Conservation (phyloP, 306 rosid genomes). For the Quillaja saponaria region DNA sequence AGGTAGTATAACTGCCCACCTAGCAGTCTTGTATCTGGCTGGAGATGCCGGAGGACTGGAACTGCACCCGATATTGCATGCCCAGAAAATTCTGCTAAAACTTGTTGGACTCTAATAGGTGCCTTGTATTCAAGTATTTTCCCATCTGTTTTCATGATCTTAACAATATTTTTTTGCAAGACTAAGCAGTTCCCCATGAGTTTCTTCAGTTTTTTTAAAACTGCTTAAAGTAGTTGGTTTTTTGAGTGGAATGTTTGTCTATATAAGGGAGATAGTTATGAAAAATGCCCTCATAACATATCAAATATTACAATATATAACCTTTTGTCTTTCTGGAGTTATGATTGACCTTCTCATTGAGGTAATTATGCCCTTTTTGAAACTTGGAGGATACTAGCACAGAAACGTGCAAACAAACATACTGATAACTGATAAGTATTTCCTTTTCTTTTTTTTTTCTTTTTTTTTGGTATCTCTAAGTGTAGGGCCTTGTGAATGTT, state of each 20-base stretch:
- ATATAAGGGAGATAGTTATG: constrained; percentile 41
- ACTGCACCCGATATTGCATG: constrained; percentile 63
- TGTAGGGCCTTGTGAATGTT: too few species aligned
- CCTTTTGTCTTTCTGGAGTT: constrained; percentile 29
- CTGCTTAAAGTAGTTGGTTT: constrained; percentile 6
- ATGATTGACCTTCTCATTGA: constrained; percentile 2
- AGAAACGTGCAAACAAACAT: neutral
- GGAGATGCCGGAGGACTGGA: constrained; percentile 46
- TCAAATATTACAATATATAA: constrained; percentile 42
- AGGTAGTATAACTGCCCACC: constrained; percentile 59
- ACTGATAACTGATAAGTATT: too few species aligned
- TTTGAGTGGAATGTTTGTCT: constrained; percentile 22
- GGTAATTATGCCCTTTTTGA: neutral
- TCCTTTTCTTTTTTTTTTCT: too few species aligned
- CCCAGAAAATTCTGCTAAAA: constrained; percentile 61
- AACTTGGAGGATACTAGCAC: constrained; percentile 1
- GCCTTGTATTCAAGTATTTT: constrained; percentile 70
- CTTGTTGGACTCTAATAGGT: constrained; percentile 55
- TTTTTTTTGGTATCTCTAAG: too few species aligned
- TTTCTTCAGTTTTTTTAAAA: neutral
- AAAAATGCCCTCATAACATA: constrained; percentile 33
- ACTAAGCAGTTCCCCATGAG: constrained; percentile 84
- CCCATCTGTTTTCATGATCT: constrained; percentile 73
- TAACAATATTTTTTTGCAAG: constrained; percentile 48
- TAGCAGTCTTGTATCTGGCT: constrained; percentile 51